Conservation (phyloP, 257 asterid genomes). For the Craterostigma plantagineum region DNA sequence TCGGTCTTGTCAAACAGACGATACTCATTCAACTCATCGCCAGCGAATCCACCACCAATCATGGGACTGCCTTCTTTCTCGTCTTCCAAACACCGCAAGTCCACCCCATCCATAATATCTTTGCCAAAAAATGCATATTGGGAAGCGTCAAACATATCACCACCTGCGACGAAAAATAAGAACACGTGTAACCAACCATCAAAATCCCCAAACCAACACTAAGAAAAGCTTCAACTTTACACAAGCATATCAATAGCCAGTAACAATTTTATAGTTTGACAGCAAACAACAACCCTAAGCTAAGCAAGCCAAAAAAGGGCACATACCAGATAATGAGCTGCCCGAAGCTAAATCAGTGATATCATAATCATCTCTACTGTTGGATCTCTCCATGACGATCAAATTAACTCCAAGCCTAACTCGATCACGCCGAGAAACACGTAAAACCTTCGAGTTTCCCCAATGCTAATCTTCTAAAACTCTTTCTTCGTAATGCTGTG, state of each 20-base stretch:
- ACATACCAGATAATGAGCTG: slow-evolving; percentile 34
- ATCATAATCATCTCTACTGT: slow-evolving; percentile 17
- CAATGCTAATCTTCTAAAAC: slow-evolving; percentile 5
- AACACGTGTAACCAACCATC: too few relatives aligned
- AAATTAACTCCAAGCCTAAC: slow-evolving; percentile 3
- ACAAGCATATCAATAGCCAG: slow-evolving; percentile 3
- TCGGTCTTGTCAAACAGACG: slow-evolving; percentile 73
- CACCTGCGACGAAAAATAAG: slow-evolving; percentile 33
- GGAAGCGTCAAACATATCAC: slow-evolving; percentile 60
- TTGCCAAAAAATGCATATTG: slow-evolving; percentile 75
- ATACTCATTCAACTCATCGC: slow-evolving; percentile 52
- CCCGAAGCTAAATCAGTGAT: slow-evolving; percentile 14
- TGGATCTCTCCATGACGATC: slow-evolving; percentile 44
- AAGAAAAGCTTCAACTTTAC: too few relatives aligned
- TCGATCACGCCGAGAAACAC: slow-evolving; percentile 8
- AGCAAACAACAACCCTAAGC: slow-evolving; percentile 2
- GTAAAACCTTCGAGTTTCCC: slow-evolving; percentile 5
- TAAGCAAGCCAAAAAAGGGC: slow-evolving; percentile 7
- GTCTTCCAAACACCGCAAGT: slow-evolving; percentile 55
- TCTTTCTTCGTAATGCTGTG: too few relatives aligned
- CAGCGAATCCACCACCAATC: slow-evolving; percentile 31
- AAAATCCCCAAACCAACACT: too few relatives aligned
- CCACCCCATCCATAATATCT: slow-evolving; percentile 39
- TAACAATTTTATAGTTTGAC: not conserved
- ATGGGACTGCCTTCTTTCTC: slow-evolving; percentile 20